These are phyloP conservation scores for Hypoxylon sp. DNA, from an alignment of 2,329 filamentous ascomycete genomes.

Conservation along the genomic window DNA sequence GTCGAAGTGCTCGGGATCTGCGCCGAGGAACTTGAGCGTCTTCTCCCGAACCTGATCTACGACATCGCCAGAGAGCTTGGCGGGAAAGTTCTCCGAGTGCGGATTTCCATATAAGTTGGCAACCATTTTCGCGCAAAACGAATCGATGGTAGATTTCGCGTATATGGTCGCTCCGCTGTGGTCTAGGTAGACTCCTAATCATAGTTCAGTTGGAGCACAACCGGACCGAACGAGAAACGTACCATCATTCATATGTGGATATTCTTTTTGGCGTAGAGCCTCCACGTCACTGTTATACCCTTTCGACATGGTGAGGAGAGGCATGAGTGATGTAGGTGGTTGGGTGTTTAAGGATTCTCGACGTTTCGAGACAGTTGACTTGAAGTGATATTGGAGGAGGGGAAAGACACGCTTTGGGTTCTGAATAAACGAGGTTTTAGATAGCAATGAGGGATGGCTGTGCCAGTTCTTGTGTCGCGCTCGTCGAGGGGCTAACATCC, in stretches of 20 bases:
- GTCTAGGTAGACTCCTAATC: slow-evolving; percentile 67
- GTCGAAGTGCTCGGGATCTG: slow-evolving; percentile 71
- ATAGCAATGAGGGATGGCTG: slow-evolving; percentile 20
- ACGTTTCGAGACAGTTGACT: slow-evolving; percentile 17
- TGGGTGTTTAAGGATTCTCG: slow-evolving; percentile 4
- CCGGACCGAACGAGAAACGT: slow-evolving; percentile 21
- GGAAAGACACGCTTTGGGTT: slow-evolving; percentile 1
- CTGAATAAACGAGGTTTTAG: slow-evolving; percentile 7
- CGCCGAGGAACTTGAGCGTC: slow-evolving; percentile 71
- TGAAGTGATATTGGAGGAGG: slow-evolving; percentile 15
- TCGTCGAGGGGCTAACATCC: slow-evolving; percentile 18
- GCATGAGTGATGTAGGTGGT: slow-evolving; percentile 37
- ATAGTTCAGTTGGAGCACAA: slow-evolving; percentile 25
- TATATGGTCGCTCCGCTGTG: slow-evolving; percentile 72
- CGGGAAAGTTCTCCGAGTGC: slow-evolving; percentile 74
- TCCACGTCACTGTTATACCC: slow-evolving; percentile 57
- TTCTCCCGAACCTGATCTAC: slow-evolving; percentile 70
- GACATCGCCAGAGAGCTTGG: slow-evolving; percentile 69
- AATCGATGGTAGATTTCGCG: slow-evolving; percentile 69
- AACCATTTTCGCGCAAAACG: slow-evolving; percentile 69
- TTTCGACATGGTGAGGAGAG: slow-evolving; percentile 45
- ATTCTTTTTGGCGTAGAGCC: slow-evolving; percentile 57
- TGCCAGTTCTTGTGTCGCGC: slow-evolving; percentile 30
- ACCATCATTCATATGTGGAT: slow-evolving; percentile 62
- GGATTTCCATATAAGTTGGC: slow-evolving; percentile 76